Percentiles rank a stretch among this genome's conserved stretches.
These are phyloP conservation scores for Podaxis mareebaensis DNA, from an alignment of 768 basidiomycete species.

Conservation along the genomic window DNA sequence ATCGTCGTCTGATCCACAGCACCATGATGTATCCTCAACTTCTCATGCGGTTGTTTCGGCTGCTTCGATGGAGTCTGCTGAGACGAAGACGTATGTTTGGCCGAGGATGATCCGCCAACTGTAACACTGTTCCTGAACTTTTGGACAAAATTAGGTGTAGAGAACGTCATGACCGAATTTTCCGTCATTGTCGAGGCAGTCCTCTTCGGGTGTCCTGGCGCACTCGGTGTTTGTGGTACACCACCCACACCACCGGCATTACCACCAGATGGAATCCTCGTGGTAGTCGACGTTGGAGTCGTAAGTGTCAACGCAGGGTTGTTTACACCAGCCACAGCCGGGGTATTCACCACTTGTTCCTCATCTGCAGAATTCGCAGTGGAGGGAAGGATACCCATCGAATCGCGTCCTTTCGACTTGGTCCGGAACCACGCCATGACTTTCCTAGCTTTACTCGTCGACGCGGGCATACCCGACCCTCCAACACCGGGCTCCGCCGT, in stretches of 20 bases:
- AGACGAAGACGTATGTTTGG: conserved; percentile 14
- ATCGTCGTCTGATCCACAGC: conserved; percentile 89
- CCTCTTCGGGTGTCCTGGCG: conserved; percentile 40
- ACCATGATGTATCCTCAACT: conserved; percentile 84
- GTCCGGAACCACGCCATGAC: conserved; percentile 99
- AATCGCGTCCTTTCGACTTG: conserved; percentile 56
- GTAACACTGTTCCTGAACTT: conserved; percentile 54
- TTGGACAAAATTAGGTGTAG: conserved; percentile 45
- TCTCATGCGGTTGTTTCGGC: conserved; percentile 29
- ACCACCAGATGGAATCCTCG: not conserved
- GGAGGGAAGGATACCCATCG: conserved; percentile 28
- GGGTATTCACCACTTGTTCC: conserved; percentile 25
- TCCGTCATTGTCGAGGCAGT: conserved; percentile 46
- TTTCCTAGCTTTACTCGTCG: conserved; percentile 86
- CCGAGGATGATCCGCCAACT: conserved; percentile 31
- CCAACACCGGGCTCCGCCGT: conserved; percentile 18
- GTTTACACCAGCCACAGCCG: conserved; percentile 27
- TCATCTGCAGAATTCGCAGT: conserved; percentile 18
- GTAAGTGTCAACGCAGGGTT: conserved; percentile 22
- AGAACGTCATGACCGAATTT: conserved; percentile 34
- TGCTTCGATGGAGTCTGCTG: conserved; percentile 27
- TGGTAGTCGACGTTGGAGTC: conserved; percentile 30
- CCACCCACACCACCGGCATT: not conserved
- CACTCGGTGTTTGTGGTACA: conserved; percentile 23
- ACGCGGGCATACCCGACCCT: conserved; percentile 54